A percentile compares a stretch with the other conserved stretches of the same genome.
These are phyloP conservation scores for Suaeda aralocaspica DNA, from an alignment of 148 eudicot genomes.

Conservation along the genomic window DNA sequence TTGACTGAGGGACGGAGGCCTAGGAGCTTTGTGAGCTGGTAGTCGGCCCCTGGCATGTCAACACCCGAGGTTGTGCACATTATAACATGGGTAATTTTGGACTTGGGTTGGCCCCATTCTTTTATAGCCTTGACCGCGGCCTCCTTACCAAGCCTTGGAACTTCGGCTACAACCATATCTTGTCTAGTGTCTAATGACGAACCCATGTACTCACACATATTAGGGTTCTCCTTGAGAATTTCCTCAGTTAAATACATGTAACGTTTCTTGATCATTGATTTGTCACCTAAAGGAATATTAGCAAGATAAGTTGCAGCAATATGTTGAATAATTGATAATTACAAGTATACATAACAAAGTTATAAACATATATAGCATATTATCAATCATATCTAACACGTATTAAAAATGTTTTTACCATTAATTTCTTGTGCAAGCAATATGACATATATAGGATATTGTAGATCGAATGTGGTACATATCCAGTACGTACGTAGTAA, in stretches of 20 bases:
- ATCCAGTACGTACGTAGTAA: no score
- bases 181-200: conserved; percentile 38
- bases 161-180: conserved; percentile 43
- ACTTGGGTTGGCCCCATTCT: conserved; percentile 51
- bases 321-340: no score
- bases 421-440: no score
- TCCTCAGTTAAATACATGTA: conserved; percentile 45
- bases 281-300: no score
- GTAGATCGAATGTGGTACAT: no score
- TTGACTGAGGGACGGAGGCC: conserved; percentile 46
- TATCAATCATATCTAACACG: no score
- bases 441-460: no score
- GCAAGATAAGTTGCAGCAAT: no score
- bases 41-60: conserved; percentile 59
- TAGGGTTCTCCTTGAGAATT: conserved; percentile 32
- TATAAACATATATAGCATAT: no score
- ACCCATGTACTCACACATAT: conserved; percentile 35
- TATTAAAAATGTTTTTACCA: no score
- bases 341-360: no score
- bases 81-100: conserved; percentile 46
- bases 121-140: conserved; percentile 45
- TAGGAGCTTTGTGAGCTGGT: conserved; percentile 50
- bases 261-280: conserved; percentile 42
- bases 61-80: conserved; percentile 49
- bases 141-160: conserved; percentile 44